Conservation (phyloP, 371 early-diverging fungal genomes). For the Quaeritorhiza haematococci region DNA sequence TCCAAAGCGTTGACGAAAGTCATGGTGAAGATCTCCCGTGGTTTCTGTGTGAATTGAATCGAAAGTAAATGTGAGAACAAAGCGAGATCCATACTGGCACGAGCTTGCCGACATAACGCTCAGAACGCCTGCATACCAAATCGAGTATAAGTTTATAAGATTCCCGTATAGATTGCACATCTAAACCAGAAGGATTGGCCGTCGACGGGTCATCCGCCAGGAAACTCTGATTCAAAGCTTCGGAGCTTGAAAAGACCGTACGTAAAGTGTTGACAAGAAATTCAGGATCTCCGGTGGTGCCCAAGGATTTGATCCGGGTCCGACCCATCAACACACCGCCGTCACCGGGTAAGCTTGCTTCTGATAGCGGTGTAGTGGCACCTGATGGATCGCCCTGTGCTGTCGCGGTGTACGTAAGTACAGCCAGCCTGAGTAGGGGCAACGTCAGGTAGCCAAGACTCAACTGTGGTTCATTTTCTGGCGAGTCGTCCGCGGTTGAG, state of each 20-base stretch:
- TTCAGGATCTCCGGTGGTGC: slow-evolving; percentile 11
- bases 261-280: slow-evolving; percentile 40
- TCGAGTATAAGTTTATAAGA: slow-evolving; percentile 35
- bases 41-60: slow-evolving; percentile 20
- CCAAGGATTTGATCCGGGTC: not conserved
- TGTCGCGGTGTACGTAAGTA: slow-evolving; percentile 1
- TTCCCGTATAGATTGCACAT: slow-evolving; percentile 39
- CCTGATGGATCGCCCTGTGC: slow-evolving; percentile 9
- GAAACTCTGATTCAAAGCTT: slow-evolving; percentile 34
- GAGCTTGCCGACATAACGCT: no score
- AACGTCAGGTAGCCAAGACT: slow-evolving; percentile 13
- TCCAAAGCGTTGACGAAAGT: slow-evolving; percentile 50
- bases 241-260: slow-evolving; percentile 42
- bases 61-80: not conserved
- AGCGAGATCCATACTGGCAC: no score
- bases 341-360: no score
- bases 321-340: not conserved
- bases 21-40: slow-evolving; percentile 37
- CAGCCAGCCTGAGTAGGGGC: slow-evolving; percentile 4
- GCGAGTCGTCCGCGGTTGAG: no score
- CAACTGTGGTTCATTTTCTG: slow-evolving; percentile 17
- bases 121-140: slow-evolving; percentile 5
- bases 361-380: slow-evolving; percentile 1
- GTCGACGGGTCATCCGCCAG: slow-evolving; percentile 9
- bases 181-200: slow-evolving; percentile 36